Percentiles rank a stretch among this genome's conserved stretches.
phyloP scores from a whole-genome alignment of 257 asterid species.

The Penstemon eatonii region DNA sequence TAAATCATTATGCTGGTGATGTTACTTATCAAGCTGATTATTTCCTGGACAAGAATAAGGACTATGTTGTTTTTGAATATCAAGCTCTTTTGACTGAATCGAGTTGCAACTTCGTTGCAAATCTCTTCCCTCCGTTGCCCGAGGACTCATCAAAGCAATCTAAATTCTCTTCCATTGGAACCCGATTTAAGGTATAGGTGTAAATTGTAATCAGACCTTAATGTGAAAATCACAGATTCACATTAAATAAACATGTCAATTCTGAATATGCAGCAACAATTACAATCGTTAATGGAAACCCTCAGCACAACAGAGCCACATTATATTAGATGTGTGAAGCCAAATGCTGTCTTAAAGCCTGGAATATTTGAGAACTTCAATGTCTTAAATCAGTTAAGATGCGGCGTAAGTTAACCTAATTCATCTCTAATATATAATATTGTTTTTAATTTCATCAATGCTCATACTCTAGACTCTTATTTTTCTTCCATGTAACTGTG shows the following conservation, averaged over 20 bases:
- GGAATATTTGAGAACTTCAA: conserved; percentile 89
- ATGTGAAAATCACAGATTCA: conserved; percentile 20
- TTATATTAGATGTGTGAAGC: conserved; percentile 96
- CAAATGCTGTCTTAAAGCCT: conserved; percentile 84
- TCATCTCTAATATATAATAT: conserved; percentile 10
- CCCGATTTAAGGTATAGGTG: conserved; percentile 83
- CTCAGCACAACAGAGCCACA: conserved; percentile 93
- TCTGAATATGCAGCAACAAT: conserved; percentile 73
- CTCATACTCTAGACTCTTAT: background rate
- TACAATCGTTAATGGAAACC: conserved; percentile 91
- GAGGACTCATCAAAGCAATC: conserved; percentile 87
- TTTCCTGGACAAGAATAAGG: conserved; percentile 94
- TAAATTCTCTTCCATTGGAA: conserved; percentile 92
- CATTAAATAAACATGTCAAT: conserved; percentile 16
- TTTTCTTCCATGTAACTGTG: conserved; percentile 30
- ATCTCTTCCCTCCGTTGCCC: conserved; percentile 70
- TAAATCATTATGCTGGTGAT: conserved; percentile 96
- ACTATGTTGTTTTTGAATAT: conserved; percentile 89
- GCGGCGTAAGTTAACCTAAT: conserved; percentile 69
- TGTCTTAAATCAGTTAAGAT: conserved; percentile 84
- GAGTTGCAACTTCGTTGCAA: conserved; percentile 68
- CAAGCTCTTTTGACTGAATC: conserved; percentile 84
- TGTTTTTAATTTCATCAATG: conserved; percentile 7
- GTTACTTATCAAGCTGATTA: conserved; percentile 91
- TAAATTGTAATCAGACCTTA: background rate